phyloP scores from a whole-genome alignment of 441 rosid genomes.

The Gossypium schwendimanii region DNA sequence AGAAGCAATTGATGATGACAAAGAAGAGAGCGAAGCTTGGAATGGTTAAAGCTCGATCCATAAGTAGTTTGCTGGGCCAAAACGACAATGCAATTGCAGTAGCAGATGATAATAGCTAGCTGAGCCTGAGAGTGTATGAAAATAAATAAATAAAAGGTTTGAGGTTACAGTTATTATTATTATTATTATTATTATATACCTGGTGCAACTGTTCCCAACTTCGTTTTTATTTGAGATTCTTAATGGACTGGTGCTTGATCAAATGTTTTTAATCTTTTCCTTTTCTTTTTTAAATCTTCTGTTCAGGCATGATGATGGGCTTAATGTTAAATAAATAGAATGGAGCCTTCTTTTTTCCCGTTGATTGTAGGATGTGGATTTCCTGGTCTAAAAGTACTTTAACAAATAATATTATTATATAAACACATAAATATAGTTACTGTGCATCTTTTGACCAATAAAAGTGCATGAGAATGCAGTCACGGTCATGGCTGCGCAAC shows the following conservation, averaged over 20 bases:
- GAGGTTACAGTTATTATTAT: background rate
- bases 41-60: constrained; percentile 81
- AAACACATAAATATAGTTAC: background rate
- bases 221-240: constrained; percentile 1
- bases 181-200: background rate
- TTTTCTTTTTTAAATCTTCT: background rate
- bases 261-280: constrained; percentile 3
- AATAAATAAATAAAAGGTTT: background rate
- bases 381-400: background rate
- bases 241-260: constrained; percentile 18
- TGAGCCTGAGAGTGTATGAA: background rate
- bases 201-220: constrained; percentile 17
- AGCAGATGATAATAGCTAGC: constrained; percentile 15
- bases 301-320: background rate
- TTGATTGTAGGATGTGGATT: background rate
- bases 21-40: constrained; percentile 78
- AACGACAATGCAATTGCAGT: constrained; percentile 17
- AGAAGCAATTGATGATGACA: constrained; percentile 19
- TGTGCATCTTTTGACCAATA: constrained; percentile 17
- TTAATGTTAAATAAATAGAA: constrained; percentile 9
- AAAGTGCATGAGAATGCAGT: constrained; percentile 1
- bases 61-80: constrained; percentile 80
- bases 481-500: background rate
- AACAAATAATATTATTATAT: background rate
- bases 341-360: background rate